Base-by-base conservation (phyloP, 768 basidiomycete genomes). In the Paxillus ammoniavirescens region DNA sequence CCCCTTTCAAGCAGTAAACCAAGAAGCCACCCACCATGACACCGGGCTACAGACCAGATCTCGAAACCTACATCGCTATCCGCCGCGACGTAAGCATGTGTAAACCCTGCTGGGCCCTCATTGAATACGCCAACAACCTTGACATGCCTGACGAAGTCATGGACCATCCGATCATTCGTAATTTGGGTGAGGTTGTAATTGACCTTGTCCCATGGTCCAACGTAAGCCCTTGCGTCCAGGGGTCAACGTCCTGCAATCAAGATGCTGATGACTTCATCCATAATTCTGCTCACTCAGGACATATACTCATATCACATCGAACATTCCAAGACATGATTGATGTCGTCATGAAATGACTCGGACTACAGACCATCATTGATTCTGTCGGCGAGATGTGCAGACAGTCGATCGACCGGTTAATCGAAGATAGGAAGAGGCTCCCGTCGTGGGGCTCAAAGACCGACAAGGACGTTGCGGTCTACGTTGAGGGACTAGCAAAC, bases 161-260 rank as follows among this genome's bases (percentile, higher is more conserved):
- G 82, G 82, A 87, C 14, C 84, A 91, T 62, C 86, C 86, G 17
- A 69, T 82, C 50, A 75, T 93, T 51, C 75, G 72, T 49, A 79
- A 75, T 60, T 76, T 93, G 18, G 85, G 83, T 31, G 85, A 91
- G 69, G 85, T 86, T 13, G 77, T 88, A 37, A 91, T 91, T 56
- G 91, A 91, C 65, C 77, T 91, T 52, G 87, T 91, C 59, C 84
- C 89, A 40, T 91, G 88, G 89, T 90, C 89, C 17, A 92, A 92
- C 62, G 90, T 90, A 75, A 72, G 86, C 75, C 43, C 50, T 59
- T 56, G 54, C 61, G 61, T 47, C 26, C 15, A 49, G n/a, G 18
- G 47, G 1, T 23, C 33, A 17, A 33, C 5, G 12, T 15, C 23
- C 4, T 42, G 18, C 41, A 8, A 30, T 43, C 15, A 18, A 37